Evolutionary conservation across 768 basidiomycete species (phyloP), one percentile per base, ranked within the genome.

Genomic region (Cystobasidiopsis lactophilus): DNA sequence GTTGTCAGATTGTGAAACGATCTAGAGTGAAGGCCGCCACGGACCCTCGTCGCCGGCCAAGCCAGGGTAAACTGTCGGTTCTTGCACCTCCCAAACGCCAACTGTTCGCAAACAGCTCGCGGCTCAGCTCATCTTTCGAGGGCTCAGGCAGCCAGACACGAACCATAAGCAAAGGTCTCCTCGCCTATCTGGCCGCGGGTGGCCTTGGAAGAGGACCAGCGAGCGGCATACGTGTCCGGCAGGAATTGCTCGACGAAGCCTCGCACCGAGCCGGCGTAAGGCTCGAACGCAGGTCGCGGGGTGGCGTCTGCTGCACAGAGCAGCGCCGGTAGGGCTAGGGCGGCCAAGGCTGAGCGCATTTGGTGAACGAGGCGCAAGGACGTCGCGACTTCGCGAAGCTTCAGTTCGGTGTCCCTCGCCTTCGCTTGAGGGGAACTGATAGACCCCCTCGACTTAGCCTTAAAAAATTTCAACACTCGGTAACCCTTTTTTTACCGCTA

Each of bases 151-250:
- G 9, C 10, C n/a, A n/a, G n/a, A n/a, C 16, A 50, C 53, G 2
- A 26, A 56, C 55, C 55, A 38, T 56, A 56, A 37, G 79, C 35
- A 35, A 56, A 52, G 3, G 43, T 95, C 74, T 98, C 93, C 58
- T 82, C 79, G 58, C 86, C 85, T 52, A 85, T 84, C 47, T 86
- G 91, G 77, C 91, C 88, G 75, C 96, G 96, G 60, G 88, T 95
- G 7, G 93, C 93, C 66, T 86, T 80, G 3, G 89, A 95, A 35
- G 89, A 79, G 48, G 84, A 86, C 91, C 93, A 98, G 52, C 89
- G 82, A n/a, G n/a, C n/a, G 57, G 80, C 73, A 13, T 78, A 64
- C 80, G 86, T 91, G 69, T 83, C 80, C 46, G 79, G 77, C 18
- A 79, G 82, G 74, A 96, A 98, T 68, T 98, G 93, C 68, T 98